Percentiles rank a stretch among this genome's conserved stretches.
These are phyloP conservation scores for Alternaria arbusti DNA, from an alignment of 2,329 filamentous ascomycete species.

Conservation along the genomic window DNA sequence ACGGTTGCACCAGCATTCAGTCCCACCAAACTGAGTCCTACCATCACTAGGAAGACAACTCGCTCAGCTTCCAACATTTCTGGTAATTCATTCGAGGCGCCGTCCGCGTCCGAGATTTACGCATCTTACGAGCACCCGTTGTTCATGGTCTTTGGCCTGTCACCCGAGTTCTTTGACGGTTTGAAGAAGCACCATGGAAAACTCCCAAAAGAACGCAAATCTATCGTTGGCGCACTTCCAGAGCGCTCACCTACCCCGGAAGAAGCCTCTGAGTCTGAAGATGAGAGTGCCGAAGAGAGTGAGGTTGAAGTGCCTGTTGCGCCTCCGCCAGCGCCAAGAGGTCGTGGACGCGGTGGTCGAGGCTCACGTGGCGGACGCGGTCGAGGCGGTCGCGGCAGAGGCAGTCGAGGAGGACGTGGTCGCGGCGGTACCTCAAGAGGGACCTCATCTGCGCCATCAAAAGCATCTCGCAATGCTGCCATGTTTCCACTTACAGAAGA, in stretches of 20 bases:
- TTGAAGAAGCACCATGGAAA: conserved; percentile 39
- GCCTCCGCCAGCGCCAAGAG: conserved; percentile 28
- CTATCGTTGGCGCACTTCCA: conserved; percentile 17
- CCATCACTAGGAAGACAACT: conserved; percentile 42
- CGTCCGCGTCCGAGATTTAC: conserved; percentile 34
- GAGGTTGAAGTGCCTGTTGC: conserved; percentile 27
- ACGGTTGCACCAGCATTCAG: conserved; percentile 32
- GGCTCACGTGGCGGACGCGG: conserved; percentile 38
- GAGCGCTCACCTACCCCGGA: conserved; percentile 23
- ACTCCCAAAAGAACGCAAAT: conserved; percentile 32
- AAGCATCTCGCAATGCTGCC: conserved; percentile 41
- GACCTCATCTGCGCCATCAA: conserved; percentile 37
- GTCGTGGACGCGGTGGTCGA: conserved; percentile 37
- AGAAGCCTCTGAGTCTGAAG: conserved; percentile 26
- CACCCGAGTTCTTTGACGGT: conserved; percentile 40
- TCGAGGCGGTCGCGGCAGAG: conserved; percentile 36
- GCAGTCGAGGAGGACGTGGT: conserved; percentile 36
- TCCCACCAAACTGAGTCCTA: conserved; percentile 34
- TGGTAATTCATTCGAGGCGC: conserved; percentile 38
- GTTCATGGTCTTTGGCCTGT: conserved; percentile 44
- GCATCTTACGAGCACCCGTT: conserved; percentile 42
- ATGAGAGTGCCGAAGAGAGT: conserved; percentile 32
- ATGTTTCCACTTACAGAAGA: conserved; percentile 44
- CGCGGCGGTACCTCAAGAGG: conserved; percentile 29
- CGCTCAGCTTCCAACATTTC: conserved; percentile 46